Evolutionary conservation across 306 rosid species (phyloP), one percentile per base, ranked within the genome.

Genomic region (Inga oerstediana): DNA sequence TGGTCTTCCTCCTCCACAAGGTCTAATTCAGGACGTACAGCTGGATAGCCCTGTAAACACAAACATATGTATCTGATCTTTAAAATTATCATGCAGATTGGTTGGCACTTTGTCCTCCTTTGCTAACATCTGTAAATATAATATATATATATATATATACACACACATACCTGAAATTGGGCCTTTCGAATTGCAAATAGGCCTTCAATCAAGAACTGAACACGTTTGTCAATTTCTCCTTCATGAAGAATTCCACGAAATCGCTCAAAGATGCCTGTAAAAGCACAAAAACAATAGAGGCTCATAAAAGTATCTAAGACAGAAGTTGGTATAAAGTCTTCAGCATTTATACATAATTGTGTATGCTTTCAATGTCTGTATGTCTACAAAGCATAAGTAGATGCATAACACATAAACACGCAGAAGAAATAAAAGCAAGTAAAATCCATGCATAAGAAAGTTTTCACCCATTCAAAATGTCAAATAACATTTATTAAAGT

Each of bases 221-320:
- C 98, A 78, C 97, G 88, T 80, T 92, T 96, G 88, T 92, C 98
- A 62, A 94, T 96, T 88, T 96, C 97, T 62, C 97, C 99, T 86
- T 93, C 99, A 76, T 96, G 97, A 76, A 96, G 98, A 91, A 96
- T 96, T 87, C 98, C 97, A 48, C 95, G 97, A 68, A 96, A 96
- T 10, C 97, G 97, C 91, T 96, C 99, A 89, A 94, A 96, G 76
- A 96, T 96, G 76, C 98, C 98, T 96, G 84, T 48, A 83, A 84
- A 71, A 45, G 71, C 44, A 65, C 24, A 46, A 72, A 72, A 72
- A 12, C 3, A 24, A 27, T 19, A 39, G 22, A 71, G 48, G 22
- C 20, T 45, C 22, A 14, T 2, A 24, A 6, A 61, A 64, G 71
- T 13, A 80, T 15, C 13, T 15, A 72, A n/a, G 20, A 72, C 51